Evolutionary conservation across 2,329 filamentous ascomycete species (phyloP).

Genomic region (Calonectria leucothoes): DNA sequence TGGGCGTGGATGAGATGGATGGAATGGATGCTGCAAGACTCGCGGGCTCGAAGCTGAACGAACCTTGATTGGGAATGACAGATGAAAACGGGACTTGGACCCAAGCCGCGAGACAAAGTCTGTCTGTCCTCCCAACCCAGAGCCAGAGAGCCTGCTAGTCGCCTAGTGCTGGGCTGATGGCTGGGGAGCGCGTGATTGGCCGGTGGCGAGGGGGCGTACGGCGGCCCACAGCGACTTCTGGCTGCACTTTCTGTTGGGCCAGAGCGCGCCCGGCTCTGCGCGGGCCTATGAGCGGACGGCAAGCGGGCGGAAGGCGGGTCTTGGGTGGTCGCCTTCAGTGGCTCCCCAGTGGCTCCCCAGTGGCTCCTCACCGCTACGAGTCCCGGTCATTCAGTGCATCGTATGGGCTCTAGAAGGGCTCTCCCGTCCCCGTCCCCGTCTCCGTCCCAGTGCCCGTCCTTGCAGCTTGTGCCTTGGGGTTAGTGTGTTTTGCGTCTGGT

Average conservation of each 20-base stretch:
- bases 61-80: slow-evolving; percentile 39
- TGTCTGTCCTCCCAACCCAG: slow-evolving; percentile 36
- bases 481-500: neutral
- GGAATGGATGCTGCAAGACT: slow-evolving; percentile 22
- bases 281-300: neutral
- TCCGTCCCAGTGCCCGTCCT: slow-evolving; percentile 1
- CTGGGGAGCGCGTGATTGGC: slow-evolving; percentile 37
- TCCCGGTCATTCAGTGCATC: neutral
- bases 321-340: slow-evolving; percentile 10
- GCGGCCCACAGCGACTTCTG: slow-evolving; percentile 26
- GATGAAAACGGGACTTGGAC: slow-evolving; percentile 34
- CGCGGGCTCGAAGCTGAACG: slow-evolving; percentile 30
- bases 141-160: neutral
- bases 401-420: slow-evolving; percentile 8
- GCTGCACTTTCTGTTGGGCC: slow-evolving; percentile 25
- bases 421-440: neutral
- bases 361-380: slow-evolving; percentile 22
- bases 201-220: slow-evolving; percentile 27
- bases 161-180: slow-evolving; percentile 16
- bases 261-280: neutral
- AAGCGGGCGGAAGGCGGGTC: neutral
- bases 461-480: neutral
- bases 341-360: slow-evolving; percentile 6
- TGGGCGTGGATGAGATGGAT: slow-evolving; percentile 30
- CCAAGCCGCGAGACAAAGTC: slow-evolving; percentile 36